These are phyloP conservation scores for Ceratocystis harringtonii DNA, from an alignment of 2,329 filamentous ascomycete genomes.

Conservation along the genomic window DNA sequence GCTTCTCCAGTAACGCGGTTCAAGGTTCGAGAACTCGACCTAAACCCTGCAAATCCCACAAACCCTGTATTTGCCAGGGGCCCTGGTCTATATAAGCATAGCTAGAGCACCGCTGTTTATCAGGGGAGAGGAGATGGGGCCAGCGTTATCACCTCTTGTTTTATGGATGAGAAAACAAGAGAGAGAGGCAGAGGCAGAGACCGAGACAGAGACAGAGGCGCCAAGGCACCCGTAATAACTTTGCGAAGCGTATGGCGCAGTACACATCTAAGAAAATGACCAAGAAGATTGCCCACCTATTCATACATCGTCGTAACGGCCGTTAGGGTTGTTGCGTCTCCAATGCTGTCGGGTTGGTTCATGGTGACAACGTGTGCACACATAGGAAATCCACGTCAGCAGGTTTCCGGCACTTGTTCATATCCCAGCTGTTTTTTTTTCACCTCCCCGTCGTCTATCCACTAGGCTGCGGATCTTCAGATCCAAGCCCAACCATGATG, in stretches of 20 bases:
- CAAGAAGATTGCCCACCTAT: too few species aligned
- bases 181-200: too few species aligned
- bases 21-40: not conserved
- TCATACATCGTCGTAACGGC: too few species aligned
- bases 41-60: not conserved
- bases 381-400: not conserved
- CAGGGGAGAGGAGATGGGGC: not conserved
- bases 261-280: too few species aligned
- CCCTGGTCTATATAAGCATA: not conserved
- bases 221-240: too few species aligned
- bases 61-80: not conserved
- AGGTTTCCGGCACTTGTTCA: not conserved
- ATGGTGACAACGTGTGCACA: too few species aligned
- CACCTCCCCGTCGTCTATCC: not conserved
- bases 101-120: not conserved
- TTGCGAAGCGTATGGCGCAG: too few species aligned
- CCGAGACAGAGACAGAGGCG: too few species aligned
- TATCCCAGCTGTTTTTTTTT: not conserved
- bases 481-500: not conserved
- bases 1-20: constrained; percentile 1
- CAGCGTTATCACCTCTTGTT: too few species aligned
- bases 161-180: too few species aligned
- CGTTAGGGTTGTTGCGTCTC: too few species aligned
- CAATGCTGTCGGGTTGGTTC: too few species aligned
- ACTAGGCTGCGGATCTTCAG: not conserved